These are phyloP conservation scores for Xylaria palmicola DNA, from an alignment of 495 filamentous ascomycete species.

Conservation along the genomic window DNA sequence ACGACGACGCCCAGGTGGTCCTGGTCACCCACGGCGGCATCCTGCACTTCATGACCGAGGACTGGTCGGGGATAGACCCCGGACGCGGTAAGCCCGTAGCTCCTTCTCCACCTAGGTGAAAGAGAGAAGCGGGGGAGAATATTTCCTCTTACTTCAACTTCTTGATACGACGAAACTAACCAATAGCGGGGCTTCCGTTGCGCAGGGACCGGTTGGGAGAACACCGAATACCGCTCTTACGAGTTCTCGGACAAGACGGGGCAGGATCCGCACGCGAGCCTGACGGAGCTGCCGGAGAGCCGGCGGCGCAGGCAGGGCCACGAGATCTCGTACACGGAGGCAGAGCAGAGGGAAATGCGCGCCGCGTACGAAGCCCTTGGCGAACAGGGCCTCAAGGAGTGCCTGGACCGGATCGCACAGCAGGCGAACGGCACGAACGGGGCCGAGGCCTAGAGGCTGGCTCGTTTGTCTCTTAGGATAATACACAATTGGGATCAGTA, in stretches of 20 bases:
- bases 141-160: not conserved
- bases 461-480: no score
- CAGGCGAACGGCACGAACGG: not conserved
- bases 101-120: not conserved
- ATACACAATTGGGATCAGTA: no score
- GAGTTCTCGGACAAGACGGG: slow-evolving; percentile 58
- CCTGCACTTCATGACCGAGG: slow-evolving; percentile 72
- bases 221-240: slow-evolving; percentile 80
- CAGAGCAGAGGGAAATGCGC: slow-evolving; percentile 42
- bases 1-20: slow-evolving; percentile 57
- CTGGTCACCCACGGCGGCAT: slow-evolving; percentile 56
- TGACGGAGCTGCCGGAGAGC: slow-evolving; percentile 59
- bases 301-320: slow-evolving; percentile 51
- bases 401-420: not conserved
- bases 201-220: slow-evolving; percentile 78
- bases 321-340: slow-evolving; percentile 46
- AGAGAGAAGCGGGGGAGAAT: not conserved
- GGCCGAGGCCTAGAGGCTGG: no score
- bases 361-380: slow-evolving; percentile 29
- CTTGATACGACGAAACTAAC: no score
- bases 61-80: slow-evolving; percentile 65
- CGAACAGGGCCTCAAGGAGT: slow-evolving; percentile 25
- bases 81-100: slow-evolving; percentile 49
- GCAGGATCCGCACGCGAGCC: slow-evolving; percentile 57
- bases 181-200: no score